Percentiles rank a stretch among this genome's conserved stretches.
Evolutionary conservation across 805 yeast genomes (phyloP).

Genomic region (Hemisphaericaspora nanyangensis): DNA sequence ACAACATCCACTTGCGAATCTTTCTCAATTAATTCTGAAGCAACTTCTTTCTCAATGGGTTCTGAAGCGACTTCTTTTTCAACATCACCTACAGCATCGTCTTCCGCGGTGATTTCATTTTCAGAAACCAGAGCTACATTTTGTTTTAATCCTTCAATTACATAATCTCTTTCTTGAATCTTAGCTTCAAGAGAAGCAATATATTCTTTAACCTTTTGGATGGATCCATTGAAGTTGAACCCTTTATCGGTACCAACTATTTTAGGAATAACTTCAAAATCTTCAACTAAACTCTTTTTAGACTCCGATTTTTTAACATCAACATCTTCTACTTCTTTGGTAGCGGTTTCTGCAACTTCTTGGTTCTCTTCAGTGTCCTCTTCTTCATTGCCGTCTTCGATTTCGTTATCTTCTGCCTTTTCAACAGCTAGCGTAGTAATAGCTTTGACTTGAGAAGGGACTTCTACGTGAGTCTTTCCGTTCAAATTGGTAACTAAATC

Average conservation of each 20-base stretch:
- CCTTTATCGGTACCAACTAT: not conserved
- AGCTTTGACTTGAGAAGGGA: not conserved
- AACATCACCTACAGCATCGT: not conserved
- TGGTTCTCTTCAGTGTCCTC: not conserved
- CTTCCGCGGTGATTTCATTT: not conserved
- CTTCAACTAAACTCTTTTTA: not conserved
- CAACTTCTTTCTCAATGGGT: too few species aligned
- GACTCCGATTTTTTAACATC: not conserved
- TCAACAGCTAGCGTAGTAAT: too few species aligned
- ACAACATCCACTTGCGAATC: too few species aligned
- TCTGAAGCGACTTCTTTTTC: too few species aligned
- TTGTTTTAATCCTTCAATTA: constrained; percentile 6
- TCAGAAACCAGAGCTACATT: not conserved
- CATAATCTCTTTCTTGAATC: constrained; percentile 2
- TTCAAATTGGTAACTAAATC: not conserved
- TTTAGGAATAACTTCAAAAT: not conserved
- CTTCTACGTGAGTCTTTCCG: not conserved
- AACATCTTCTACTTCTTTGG: not conserved
- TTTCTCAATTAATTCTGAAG: too few species aligned
- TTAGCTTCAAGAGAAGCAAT: not conserved
- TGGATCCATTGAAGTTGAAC: not conserved
- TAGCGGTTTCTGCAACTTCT: not conserved
- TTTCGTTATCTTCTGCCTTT: too few species aligned
- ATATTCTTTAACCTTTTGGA: not conserved
- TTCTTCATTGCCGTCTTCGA: not conserved